Evolutionary conservation across 179 eudicot species (phyloP).

Genomic region (Corrigiola litoralis): DNA sequence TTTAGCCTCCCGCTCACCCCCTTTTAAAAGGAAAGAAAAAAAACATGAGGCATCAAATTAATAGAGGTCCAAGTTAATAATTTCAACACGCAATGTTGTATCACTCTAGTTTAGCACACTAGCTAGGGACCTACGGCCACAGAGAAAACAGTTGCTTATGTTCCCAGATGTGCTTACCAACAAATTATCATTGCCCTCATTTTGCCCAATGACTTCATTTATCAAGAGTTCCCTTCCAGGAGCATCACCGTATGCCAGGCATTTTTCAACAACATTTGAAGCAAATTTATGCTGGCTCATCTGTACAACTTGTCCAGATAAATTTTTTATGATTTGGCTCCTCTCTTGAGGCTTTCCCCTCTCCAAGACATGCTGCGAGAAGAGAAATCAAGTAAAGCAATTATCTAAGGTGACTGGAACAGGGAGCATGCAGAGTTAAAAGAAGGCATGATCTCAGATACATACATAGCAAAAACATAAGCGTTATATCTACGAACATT

Average conservation of each 20-base stretch:
- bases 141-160: neutral
- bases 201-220: constrained; percentile 51
- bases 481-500: too few relatives aligned
- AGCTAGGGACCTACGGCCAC: neutral
- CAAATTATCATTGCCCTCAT: constrained; percentile 58
- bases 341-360: constrained; percentile 80
- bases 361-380: constrained; percentile 80
- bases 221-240: constrained; percentile 53
- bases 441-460: too few relatives aligned
- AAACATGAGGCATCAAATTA: too few relatives aligned
- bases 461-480: too few relatives aligned
- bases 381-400: constrained; percentile 7
- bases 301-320: constrained; percentile 64
- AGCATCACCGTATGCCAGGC: constrained; percentile 66
- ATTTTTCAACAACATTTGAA: constrained; percentile 88
- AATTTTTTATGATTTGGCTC: constrained; percentile 55
- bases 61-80: too few relatives aligned
- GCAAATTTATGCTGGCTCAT: constrained; percentile 99
- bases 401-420: too few relatives aligned
- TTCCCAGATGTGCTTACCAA: constrained; percentile 40
- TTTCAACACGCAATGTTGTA: too few relatives aligned
- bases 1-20: too few relatives aligned
- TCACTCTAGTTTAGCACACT: neutral
- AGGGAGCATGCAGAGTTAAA: too few relatives aligned
- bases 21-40: too few relatives aligned